Conservation (phyloP, 2,329 filamentous ascomycete genomes). For the Botrytis medusae region DNA sequence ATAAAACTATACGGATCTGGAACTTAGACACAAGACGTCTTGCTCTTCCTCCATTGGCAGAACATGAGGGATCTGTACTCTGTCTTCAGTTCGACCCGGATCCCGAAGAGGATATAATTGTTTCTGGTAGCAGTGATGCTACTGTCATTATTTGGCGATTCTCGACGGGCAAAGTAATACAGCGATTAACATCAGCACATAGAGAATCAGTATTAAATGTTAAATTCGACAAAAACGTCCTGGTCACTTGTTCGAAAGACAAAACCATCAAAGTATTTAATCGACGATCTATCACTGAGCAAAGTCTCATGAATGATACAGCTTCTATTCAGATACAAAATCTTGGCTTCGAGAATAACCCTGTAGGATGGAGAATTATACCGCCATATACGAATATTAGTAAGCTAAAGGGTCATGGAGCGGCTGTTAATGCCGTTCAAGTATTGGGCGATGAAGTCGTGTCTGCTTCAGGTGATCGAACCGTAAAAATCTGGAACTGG, state of each 20-base stretch:
- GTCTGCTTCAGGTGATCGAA: conserved; percentile 89
- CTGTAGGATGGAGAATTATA: conserved; percentile 50
- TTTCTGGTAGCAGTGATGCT: conserved; percentile 91
- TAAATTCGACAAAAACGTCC: conserved; percentile 83
- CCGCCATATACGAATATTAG: conserved; percentile 76
- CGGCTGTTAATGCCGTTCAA: conserved; percentile 95
- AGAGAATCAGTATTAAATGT: conserved; percentile 90
- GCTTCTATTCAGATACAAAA: conserved; percentile 53
- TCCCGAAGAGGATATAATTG: conserved; percentile 85
- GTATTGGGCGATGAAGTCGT: conserved; percentile 84
- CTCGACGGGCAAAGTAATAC: conserved; percentile 81
- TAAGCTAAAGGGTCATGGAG: conserved; percentile 77
- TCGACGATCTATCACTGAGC: conserved; percentile 65
- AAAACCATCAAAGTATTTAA: conserved; percentile 97
- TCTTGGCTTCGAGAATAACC: conserved; percentile 52
- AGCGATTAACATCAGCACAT: conserved; percentile 75
- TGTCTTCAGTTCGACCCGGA: conserved; percentile 93
- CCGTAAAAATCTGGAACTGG: conserved; percentile 94
- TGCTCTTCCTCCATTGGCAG: conserved; percentile 68
- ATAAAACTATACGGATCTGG: conserved; percentile 87
- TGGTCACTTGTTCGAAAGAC: conserved; percentile 97
- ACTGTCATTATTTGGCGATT: conserved; percentile 91
- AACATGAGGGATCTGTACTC: conserved; percentile 82
- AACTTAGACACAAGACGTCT: conserved; percentile 74
- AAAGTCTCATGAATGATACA: conserved; percentile 50